Evolutionary conservation across 2,329 filamentous ascomycete species (phyloP), one percentile per base, ranked within the genome.

Genomic region (Orbilia ellipsospora): DNA sequence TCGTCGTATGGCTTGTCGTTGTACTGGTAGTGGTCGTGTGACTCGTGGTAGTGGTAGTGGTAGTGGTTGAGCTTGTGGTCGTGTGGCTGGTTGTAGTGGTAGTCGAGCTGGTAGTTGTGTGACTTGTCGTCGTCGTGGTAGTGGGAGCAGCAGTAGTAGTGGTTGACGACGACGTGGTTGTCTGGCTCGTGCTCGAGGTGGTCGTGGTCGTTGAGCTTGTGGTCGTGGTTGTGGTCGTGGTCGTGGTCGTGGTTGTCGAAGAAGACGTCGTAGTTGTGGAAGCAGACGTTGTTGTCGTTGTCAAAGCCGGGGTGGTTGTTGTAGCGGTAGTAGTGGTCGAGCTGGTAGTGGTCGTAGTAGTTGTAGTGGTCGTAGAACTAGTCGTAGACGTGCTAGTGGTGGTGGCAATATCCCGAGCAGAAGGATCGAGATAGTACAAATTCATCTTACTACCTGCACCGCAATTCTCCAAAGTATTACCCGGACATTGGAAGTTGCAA

Each of bases 401-500:
- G 8, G 78, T 67, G 8, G n/a, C n/a, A n/a, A n/a, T n/a, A n/a
- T n/a, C 67, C 61, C 13, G 77, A 15, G 26, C 15, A 26, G 36
- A 18, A 77, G 66, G n/a, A 4, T 48, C 65, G 13, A 26, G 6
- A 15, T 16, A 4, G 67, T 82, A 83, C 2, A 82, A 77, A 61
- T 78, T 80, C 77, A 85, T 74, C 70, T 84, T 79, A 72, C 82
- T 85, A 57, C 87, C 84, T 1, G 87, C 87, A 57, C 87, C 87
- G 52, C 87, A 89, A 15, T 85, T 82, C 78, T 88, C 82, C 70
- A 84, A 84, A 28, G 84, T 69, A 51, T 85, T 83, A 0, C 86
- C 87, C 0, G 81, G 78, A 74, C 87, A 89, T 44, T 83, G 79
- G 68, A 83, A 87, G 80, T 86, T 85, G 81, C 87, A 88, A 75